These are phyloP conservation scores for Rubus idaeus DNA, from an alignment of 306 rosid genomes.

Conservation along the genomic window DNA sequence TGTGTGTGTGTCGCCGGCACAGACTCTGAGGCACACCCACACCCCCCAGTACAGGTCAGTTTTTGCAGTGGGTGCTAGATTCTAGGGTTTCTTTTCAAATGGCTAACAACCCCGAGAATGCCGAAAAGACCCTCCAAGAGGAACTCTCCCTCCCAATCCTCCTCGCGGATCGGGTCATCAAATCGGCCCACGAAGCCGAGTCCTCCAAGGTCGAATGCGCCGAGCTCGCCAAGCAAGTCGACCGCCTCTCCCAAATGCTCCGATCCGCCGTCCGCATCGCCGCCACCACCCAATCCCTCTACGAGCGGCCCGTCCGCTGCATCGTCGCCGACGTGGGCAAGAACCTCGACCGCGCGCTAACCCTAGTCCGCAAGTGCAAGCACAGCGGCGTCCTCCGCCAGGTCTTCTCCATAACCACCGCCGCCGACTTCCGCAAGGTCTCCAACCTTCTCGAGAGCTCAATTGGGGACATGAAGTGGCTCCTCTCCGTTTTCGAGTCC, in stretches of 20 bases:
- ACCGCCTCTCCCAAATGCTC: conserved; percentile 58
- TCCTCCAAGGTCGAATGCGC: conserved; percentile 56
- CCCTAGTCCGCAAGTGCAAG: conserved; percentile 56
- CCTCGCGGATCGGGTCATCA: conserved; percentile 62
- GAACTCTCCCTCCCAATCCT: conserved; percentile 61
- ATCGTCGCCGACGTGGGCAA: conserved; percentile 56
- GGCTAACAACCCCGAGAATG: conserved; percentile 17
- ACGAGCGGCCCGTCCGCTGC: conserved; percentile 74
- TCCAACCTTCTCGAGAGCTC: conserved; percentile 62
- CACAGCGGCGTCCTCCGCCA: conserved; percentile 70
- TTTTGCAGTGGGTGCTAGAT: not conserved
- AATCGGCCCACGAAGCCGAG: conserved; percentile 65
- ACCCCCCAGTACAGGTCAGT: not conserved
- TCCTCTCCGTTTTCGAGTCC: conserved; percentile 57
- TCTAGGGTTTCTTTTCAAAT: not conserved
- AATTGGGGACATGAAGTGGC: conserved; percentile 75
- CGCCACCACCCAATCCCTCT: conserved; percentile 48
- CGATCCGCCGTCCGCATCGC: conserved; percentile 53
- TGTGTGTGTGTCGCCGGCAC: not conserved
- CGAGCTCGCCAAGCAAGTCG: conserved; percentile 57
- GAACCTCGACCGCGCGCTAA: conserved; percentile 60
- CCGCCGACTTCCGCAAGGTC: conserved; percentile 66
- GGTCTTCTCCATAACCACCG: conserved; percentile 62
- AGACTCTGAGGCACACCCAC: not conserved
- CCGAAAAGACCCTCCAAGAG: conserved; percentile 50